Evolutionary conservation across 192 early-diverging fungal species (phyloP).

Genomic region (Coemansia javaensis): DNA sequence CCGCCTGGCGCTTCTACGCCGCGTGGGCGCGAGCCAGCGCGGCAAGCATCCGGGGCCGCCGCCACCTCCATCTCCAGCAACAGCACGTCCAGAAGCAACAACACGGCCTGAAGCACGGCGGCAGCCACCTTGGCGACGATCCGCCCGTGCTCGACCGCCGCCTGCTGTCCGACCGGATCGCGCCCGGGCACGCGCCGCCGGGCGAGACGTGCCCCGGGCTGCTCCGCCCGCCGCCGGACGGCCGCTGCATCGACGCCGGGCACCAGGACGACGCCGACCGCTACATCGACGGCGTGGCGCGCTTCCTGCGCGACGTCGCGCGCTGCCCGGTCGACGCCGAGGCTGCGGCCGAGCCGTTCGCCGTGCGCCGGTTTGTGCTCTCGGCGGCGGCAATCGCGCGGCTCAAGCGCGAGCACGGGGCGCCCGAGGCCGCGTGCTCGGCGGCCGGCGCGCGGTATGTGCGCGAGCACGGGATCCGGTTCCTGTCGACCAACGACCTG

Average conservation of each 20-base stretch:
- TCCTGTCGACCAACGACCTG: conserved; percentile 35
- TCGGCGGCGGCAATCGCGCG: background rate
- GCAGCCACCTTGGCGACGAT: no score
- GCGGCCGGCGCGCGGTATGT: background rate
- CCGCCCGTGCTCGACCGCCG: background rate
- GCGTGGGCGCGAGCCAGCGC: conserved; percentile 3
- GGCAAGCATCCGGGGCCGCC: no score
- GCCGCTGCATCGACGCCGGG: background rate
- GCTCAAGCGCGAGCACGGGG: conserved; percentile 17
- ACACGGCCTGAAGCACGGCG: no score
- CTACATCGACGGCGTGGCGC: background rate
- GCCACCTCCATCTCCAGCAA: no score
- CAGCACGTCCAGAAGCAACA: no score
- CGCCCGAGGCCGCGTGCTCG: conserved; percentile 6
- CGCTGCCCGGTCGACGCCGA: background rate
- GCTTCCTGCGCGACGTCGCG: background rate
- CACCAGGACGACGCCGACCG: background rate
- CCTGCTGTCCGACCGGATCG: background rate
- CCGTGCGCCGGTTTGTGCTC: conserved; percentile 9
- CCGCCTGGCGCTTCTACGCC: conserved; percentile 19
- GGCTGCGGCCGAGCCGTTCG: background rate
- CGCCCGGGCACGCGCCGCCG: background rate
- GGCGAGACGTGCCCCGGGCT: background rate
- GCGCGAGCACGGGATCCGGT: conserved; percentile 2
- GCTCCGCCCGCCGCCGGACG: background rate